These are phyloP conservation scores for Fragaria vesca DNA, from an alignment of 306 rosid species.

Conservation along the genomic window DNA sequence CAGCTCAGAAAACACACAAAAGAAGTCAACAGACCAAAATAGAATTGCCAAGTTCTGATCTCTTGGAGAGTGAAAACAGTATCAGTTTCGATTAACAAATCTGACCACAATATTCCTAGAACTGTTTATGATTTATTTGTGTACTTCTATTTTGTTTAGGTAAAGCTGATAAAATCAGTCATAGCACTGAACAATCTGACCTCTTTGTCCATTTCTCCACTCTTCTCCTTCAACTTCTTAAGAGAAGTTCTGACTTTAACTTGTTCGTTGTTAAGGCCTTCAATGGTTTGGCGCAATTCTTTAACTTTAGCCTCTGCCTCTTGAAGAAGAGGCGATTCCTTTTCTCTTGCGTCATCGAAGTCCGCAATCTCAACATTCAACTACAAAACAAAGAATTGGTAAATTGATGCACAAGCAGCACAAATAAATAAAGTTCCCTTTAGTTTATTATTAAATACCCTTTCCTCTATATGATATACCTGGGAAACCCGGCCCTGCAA, in stretches of 20 bases:
- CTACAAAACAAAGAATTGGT: slow-evolving; percentile 36
- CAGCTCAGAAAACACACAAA: neutral
- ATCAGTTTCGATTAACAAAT: neutral
- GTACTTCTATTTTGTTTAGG: slow-evolving; percentile 1
- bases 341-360: slow-evolving; percentile 61
- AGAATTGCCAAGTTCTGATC: neutral
- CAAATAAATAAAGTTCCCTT: neutral
- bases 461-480: slow-evolving; percentile 39
- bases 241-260: slow-evolving; percentile 51
- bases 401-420: neutral
- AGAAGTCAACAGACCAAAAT: no score
- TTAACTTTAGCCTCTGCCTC: slow-evolving; percentile 69
- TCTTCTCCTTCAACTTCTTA: slow-evolving; percentile 66
- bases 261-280: slow-evolving; percentile 65
- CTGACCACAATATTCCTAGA: no score
- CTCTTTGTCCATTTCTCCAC: slow-evolving; percentile 67
- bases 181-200: slow-evolving; percentile 39
- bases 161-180: slow-evolving; percentile 14
- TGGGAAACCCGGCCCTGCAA: slow-evolving; percentile 50
- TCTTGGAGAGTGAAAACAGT: neutral
- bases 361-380: slow-evolving; percentile 58
- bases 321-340: slow-evolving; percentile 68
- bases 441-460: neutral
- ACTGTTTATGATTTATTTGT: slow-evolving; percentile 5
- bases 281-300: slow-evolving; percentile 66